Base-by-base conservation (phyloP, 2,329 filamentous ascomycete genomes). In the Fusarium hostae region DNA sequence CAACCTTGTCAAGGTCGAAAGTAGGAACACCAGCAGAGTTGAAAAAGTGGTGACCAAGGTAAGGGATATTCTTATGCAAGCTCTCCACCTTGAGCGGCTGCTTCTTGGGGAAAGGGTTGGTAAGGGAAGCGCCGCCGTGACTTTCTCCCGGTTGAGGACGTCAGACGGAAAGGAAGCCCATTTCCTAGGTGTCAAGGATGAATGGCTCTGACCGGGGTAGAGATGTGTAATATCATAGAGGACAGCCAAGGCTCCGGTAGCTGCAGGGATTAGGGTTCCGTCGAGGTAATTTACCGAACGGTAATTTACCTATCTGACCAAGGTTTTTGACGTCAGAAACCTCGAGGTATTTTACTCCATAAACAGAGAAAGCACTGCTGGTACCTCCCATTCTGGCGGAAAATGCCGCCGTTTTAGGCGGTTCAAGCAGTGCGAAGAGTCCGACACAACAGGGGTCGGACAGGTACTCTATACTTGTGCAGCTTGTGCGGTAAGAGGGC, bases 11-110 rank as follows among this genome's bases (percentile, higher is more conserved):
- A 39, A 92, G 82, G 67, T 87, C 83, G 77, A 93, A 94, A 13
- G 84, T 88, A 2, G 91, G 91, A 2, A 82, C 79, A 69, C 85
- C 80, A 43, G 75, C 68, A 45, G 67, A 65, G 79, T 86, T 86
- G 84, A 94, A 94, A 85, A 85, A 92, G 84, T 94, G 91, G 73
- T 88, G 85, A 39, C 91, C 91, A n/a, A 90, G 77, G 74, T 86
- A 84, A 56, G 81, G 79, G 16, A 86, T 65, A 3, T 40, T 22
- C 9, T 39, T 76, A 11, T n/a, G 26, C 70, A 52, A 78, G 37
- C 85, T 75, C 18, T 74, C 68, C 59, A 89, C 78, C 54, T 81
- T 72, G 7, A 82, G 78, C 24, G 81, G 75, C 8, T 80, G 79
- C 26, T 81, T 78, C n/a, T 79, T 69, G 44, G 81, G 79, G 72